A percentile compares a stretch with the other conserved stretches of the same genome.
These are phyloP conservation scores for Rubia occidens DNA, from an alignment of 305 asterid genomes.

Conservation along the genomic window DNA sequence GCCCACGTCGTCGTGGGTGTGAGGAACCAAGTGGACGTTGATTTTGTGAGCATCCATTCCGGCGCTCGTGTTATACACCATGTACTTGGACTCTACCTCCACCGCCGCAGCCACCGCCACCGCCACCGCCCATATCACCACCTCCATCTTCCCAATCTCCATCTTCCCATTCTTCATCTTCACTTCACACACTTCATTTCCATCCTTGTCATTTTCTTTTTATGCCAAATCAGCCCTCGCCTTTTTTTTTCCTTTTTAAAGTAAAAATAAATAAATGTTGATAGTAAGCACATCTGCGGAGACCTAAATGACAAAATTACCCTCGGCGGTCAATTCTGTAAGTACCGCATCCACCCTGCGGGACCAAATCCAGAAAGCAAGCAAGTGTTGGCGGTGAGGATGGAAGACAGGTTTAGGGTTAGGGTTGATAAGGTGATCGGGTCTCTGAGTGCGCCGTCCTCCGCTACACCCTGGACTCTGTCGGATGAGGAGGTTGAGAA, in stretches of 20 bases:
- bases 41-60: conserved; percentile 20
- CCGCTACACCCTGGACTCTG: conserved; percentile 39
- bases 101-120: not conserved
- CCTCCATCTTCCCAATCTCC: not conserved
- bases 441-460: conserved; percentile 31
- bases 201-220: not conserved
- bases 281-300: no score
- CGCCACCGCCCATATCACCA: not conserved
- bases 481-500: conserved; percentile 69
- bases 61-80: conserved; percentile 22
- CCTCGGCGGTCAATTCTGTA: no score
- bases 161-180: no score
- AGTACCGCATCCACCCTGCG: no score
- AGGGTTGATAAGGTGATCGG: conserved; percentile 83
- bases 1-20: conserved; percentile 36
- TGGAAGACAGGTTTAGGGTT: conserved; percentile 78
- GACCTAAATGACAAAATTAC: no score
- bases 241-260: no score
- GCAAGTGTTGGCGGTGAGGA: conserved; percentile 1
- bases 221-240: not conserved
- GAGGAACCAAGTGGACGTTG: conserved; percentile 36
- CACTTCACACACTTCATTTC: not conserved
- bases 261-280: no score
- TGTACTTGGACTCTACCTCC: conserved; percentile 22
- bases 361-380: no score